Evolutionary conservation across 352 stramenopile genomes (phyloP), one percentile per base, ranked within the genome.

Genomic region (Globisporangium mamillatum): DNA sequence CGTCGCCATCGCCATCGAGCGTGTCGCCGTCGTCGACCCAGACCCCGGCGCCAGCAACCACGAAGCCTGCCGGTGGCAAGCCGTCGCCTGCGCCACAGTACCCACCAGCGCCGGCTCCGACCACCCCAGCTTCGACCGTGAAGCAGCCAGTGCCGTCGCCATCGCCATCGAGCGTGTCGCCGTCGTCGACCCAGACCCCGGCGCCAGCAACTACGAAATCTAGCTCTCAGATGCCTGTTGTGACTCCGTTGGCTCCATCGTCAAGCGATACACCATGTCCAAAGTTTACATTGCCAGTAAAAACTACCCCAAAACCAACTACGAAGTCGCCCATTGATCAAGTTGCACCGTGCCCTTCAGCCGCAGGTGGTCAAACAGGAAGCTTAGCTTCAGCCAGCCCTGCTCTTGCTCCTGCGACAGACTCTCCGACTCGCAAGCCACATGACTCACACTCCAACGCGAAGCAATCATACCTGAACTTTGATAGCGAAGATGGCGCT

Each of bases 151-250:
- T 50, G 41, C 41, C 41, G n/a, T 20, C 41, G 16, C 41, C 41
- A 48, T 20, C 16, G 16, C 41, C 41, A 50, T 50, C 41, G 41
- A 62, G 16, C 29, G 56, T 62, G 18, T 62, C 56, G 53, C 53
- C 53, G 25, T 36, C 24, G 22, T 36, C 53, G 24, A 59, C 53
- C 24, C 22, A 27, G 53, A 59, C 41, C 41, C 41, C 41, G 41
- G 41, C 16, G 16, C 41, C 41, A 50, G 8, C 32, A 29, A 48
- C 29, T 1, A 32, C 56, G 3, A 48, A 50, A 3, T 10, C 57
- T 34, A 4, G 32, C 16, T 61, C 20, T 22, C 32, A 32, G 20
- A 24, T 24, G 3, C 57, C 57, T 12, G 7, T 22, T 52, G 20
- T 52, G 1, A 52, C 57, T 3, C 32, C 57, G 1, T 36, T 20